Conservation (phyloP, 139 green algal genomes). For the Chlamydomonas sp. region DNA sequence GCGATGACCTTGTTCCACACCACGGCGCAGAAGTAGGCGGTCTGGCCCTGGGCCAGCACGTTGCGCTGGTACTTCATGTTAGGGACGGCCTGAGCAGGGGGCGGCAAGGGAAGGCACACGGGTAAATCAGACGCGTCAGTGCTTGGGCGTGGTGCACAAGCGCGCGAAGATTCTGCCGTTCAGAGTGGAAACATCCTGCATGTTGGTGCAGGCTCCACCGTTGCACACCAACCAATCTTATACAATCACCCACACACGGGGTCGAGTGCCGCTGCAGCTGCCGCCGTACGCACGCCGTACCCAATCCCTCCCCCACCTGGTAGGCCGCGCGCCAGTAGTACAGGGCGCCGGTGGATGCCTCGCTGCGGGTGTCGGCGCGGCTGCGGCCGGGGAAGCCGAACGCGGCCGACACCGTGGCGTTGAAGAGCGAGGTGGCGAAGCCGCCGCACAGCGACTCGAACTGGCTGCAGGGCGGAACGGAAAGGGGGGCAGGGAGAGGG, state of each 20-base stretch:
- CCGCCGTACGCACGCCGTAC: too few species aligned
- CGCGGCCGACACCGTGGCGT: not conserved
- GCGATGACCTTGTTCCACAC: slow-evolving; percentile 66
- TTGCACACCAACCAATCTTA: too few species aligned
- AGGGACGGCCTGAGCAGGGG: slow-evolving; percentile 42
- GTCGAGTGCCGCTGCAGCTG: too few species aligned
- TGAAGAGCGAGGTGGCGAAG: not conserved
- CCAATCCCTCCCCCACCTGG: slow-evolving; percentile 31
- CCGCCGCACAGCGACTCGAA: slow-evolving; percentile 8
- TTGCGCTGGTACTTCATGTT: slow-evolving; percentile 71
- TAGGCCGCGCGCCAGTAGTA: slow-evolving; percentile 75
- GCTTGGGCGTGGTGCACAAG: too few species aligned
- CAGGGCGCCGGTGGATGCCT: slow-evolving; percentile 42
- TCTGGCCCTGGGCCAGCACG: slow-evolving; percentile 73
- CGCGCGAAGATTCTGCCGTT: too few species aligned
- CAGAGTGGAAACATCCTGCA: too few species aligned
- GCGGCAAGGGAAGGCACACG: too few species aligned
- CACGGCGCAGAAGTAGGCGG: slow-evolving; percentile 81
- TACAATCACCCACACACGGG: too few species aligned
- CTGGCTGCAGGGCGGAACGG: not conserved
- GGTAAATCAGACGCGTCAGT: too few species aligned
- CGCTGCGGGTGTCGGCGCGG: slow-evolving; percentile 1
- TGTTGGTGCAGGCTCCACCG: too few species aligned
- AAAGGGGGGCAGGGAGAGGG: not conserved
- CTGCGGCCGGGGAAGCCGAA: slow-evolving; percentile 66